Conservation (phyloP, 805 yeast genomes). For the Candida gorgasii region DNA sequence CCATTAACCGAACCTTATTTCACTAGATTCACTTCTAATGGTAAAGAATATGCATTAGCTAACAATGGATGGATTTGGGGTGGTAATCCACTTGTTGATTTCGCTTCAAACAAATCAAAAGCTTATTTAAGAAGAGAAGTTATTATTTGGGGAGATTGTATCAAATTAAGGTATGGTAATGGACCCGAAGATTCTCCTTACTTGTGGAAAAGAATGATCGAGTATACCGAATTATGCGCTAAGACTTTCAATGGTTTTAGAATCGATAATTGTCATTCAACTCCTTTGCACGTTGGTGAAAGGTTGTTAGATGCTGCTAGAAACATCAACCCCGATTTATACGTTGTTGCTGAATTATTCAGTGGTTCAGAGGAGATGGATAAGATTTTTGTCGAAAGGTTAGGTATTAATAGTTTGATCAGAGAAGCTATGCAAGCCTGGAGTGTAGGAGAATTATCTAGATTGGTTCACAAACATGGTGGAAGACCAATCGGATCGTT, state of each 20-base stretch:
- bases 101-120: conserved; percentile 77
- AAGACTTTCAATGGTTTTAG: conserved; percentile 81
- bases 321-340: conserved; percentile 75
- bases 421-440: conserved; percentile 98
- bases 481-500: conserved; percentile 95
- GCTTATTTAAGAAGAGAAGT: conserved; percentile 90
- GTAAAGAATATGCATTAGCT: conserved; percentile 71
- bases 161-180: conserved; percentile 82
- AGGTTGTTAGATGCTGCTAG: conserved; percentile 86
- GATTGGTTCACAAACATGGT: conserved; percentile 87
- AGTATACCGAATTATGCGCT: conserved; percentile 74
- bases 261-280: conserved; percentile 94
- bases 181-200: conserved; percentile 81
- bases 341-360: conserved; percentile 92
- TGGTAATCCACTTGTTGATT: conserved; percentile 90
- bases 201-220: conserved; percentile 84
- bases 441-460: conserved; percentile 81
- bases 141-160: conserved; percentile 97
- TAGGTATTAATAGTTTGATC: conserved; percentile 85
- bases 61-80: conserved; percentile 99
- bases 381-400: conserved; percentile 82
- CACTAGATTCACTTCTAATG: conserved; percentile 62
- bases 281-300: conserved; percentile 95
- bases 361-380: conserved; percentile 92
- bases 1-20: conserved; percentile 89